A percentile compares a stretch with the other conserved stretches of the same genome.
These are phyloP conservation scores for Populus tremula DNA, from an alignment of 345 rosid species.

Conservation along the genomic window DNA sequence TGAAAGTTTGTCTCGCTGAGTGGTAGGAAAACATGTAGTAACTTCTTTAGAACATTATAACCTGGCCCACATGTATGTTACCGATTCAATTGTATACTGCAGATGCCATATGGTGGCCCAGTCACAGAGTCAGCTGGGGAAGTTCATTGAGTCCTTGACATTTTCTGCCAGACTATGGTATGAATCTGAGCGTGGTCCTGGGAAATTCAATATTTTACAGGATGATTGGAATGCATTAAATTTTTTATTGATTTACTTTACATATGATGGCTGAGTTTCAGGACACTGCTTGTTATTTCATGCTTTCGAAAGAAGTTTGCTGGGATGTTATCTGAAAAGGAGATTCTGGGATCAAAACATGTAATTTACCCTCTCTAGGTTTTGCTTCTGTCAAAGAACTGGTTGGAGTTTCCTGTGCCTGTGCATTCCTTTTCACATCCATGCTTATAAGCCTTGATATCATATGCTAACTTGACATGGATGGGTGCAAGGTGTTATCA, in stretches of 20 bases:
- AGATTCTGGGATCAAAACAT: constrained; percentile 60
- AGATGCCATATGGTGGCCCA: constrained; percentile 56
- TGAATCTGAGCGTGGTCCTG: constrained; percentile 10
- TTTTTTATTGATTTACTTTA: constrained; percentile 20
- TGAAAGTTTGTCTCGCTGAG: not conserved
- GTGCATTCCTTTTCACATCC: constrained; percentile 2
- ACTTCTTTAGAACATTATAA: not conserved
- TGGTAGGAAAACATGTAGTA: not conserved
- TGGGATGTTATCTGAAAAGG: constrained; percentile 51
- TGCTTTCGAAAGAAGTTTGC: constrained; percentile 63
- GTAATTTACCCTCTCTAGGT: constrained; percentile 41
- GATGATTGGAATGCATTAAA: not conserved
- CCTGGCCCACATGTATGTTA: not conserved
- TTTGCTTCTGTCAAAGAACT: not conserved
- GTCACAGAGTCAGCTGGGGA: constrained; percentile 49
- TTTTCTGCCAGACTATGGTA: constrained; percentile 85
- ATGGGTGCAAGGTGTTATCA: constrained; percentile 53
- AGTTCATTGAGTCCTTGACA: constrained; percentile 58
- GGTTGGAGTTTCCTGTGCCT: constrained; percentile 14
- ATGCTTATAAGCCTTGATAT: not conserved
- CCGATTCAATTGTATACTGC: constrained; percentile 28
- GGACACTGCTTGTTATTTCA: constrained; percentile 65
- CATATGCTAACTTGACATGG: constrained; percentile 37
- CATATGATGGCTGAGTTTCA: constrained; percentile 33
- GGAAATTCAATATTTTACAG: not conserved